phyloP scores from a whole-genome alignment of 768 basidiomycete species.

The Tricholoma sp. region DNA sequence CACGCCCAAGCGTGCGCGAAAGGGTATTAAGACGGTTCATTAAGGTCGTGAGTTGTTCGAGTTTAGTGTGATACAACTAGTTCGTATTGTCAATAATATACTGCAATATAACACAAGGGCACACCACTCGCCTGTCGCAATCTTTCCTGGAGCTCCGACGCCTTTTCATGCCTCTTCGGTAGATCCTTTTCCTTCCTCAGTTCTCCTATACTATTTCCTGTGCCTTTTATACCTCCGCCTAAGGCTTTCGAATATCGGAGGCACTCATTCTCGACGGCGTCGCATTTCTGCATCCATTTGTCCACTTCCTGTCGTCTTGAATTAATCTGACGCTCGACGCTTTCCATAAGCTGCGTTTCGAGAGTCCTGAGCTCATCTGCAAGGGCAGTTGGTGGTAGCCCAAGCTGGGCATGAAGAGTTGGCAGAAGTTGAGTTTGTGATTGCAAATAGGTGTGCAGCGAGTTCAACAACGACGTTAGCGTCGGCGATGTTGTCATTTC shows the following conservation, averaged over 20 bases:
- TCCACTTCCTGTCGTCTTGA: slow-evolving; percentile 70
- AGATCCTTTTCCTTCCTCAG: slow-evolving; percentile 67
- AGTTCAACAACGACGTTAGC: slow-evolving; percentile 66
- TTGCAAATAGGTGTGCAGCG: slow-evolving; percentile 73
- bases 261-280: slow-evolving; percentile 58
- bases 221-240: slow-evolving; percentile 65
- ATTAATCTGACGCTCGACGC: slow-evolving; percentile 72
- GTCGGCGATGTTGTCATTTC: slow-evolving; percentile 25
- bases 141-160: slow-evolving; percentile 71
- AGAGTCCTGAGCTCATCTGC: slow-evolving; percentile 74
- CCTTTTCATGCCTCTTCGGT: slow-evolving; percentile 64
- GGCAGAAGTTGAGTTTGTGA: slow-evolving; percentile 79
- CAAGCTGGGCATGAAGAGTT: slow-evolving; percentile 78
- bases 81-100: slow-evolving; percentile 3
- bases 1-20: slow-evolving; percentile 53
- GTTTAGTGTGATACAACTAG: slow-evolving; percentile 70
- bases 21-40: slow-evolving; percentile 59
- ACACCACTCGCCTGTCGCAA: slow-evolving; percentile 59
- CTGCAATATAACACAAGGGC: not conserved
- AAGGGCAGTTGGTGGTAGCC: slow-evolving; percentile 72
- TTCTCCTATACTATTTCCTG: slow-evolving; percentile 60
- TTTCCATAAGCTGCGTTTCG: slow-evolving; percentile 67
- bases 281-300: slow-evolving; percentile 63
- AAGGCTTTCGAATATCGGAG: slow-evolving; percentile 62
- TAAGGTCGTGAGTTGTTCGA: slow-evolving; percentile 68